A percentile compares a stretch with the other conserved stretches of the same genome.
Evolutionary conservation across 768 basidiomycete species (phyloP).

Genomic region (Boletellus sp.): DNA sequence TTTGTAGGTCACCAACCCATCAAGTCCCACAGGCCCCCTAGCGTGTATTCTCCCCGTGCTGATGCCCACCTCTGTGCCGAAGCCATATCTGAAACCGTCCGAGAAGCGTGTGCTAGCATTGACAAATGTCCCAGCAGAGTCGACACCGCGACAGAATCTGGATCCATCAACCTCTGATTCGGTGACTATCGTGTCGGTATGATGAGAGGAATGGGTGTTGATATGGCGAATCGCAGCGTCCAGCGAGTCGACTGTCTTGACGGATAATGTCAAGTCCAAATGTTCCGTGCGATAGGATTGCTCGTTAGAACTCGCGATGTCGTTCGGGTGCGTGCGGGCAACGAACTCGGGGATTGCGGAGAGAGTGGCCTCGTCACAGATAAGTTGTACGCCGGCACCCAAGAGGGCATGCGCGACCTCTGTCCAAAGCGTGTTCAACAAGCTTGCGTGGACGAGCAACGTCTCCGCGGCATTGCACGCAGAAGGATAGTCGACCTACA

Average conservation of each 20-base stretch:
- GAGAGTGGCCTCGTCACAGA: conserved; percentile 71
- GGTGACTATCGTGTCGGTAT: conserved; percentile 92
- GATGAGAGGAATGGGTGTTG: conserved; percentile 90
- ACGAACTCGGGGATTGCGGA: conserved; percentile 46
- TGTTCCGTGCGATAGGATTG: conserved; percentile 84
- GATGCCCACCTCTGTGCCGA: conserved; percentile 97
- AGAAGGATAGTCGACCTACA: conserved; percentile 87
- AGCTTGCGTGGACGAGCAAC: conserved; percentile 73
- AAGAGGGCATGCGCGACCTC: conserved; percentile 72
- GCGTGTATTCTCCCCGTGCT: conserved; percentile 96
- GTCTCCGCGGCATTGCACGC: conserved; percentile 95
- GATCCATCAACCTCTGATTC: conserved; percentile 64
- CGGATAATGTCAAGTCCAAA: conserved; percentile 79
- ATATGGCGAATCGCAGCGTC: conserved; percentile 79
- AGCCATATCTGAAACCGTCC: conserved; percentile 95
- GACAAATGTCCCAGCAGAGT: conserved; percentile 88
- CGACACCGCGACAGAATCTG: conserved; percentile 82
- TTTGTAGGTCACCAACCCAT: conserved; percentile 94
- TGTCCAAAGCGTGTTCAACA: conserved; percentile 77
- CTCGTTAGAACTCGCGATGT: conserved; percentile 53
- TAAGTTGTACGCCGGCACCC: conserved; percentile 63
- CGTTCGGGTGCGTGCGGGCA: conserved; percentile 35
- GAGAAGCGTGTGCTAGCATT: conserved; percentile 96
- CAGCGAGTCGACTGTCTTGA: conserved; percentile 70
- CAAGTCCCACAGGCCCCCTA: conserved; percentile 91